Percentiles rank a stretch among this genome's conserved stretches.
phyloP scores from a whole-genome alignment of 78 protist species.

The Tieghemostelium lacteum region DNA sequence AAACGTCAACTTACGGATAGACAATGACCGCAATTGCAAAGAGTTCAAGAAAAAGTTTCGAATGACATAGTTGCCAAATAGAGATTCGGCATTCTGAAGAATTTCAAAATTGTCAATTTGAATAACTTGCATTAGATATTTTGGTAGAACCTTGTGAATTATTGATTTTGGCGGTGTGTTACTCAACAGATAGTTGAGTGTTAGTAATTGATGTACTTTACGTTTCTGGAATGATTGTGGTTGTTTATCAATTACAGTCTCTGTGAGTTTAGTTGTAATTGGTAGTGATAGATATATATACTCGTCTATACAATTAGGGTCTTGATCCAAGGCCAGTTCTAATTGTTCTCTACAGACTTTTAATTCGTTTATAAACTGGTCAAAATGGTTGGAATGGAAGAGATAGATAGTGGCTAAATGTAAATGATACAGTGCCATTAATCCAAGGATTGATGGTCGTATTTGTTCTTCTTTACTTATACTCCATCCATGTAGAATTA shows the following conservation, averaged over 20 bases:
- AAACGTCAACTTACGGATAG: neutral
- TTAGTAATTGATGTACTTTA: constrained; percentile 10
- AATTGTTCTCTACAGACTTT: neutral
- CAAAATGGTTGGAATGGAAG: neutral
- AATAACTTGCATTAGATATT: neutral
- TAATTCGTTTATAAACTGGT: neutral
- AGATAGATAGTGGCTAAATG: constrained; percentile 39
- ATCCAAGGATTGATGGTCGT: neutral
- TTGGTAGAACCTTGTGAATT: constrained; percentile 1
- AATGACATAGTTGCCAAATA: neutral
- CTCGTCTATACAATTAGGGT: neutral
- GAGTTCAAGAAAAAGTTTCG: neutral
- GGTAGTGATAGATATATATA: constrained; percentile 9
- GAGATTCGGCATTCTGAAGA: neutral
- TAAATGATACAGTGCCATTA: constrained; percentile 17
- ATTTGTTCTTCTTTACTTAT: neutral
- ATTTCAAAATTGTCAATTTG: constrained; percentile 2
- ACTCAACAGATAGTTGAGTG: neutral
- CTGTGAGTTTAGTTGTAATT: neutral
- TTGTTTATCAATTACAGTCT: neutral
- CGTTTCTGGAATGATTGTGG: neutral
- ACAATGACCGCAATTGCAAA: neutral
- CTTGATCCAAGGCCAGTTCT: neutral
- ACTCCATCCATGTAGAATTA: neutral
- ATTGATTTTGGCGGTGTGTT: neutral